These are phyloP conservation scores for Acer negundo DNA, from an alignment of 345 rosid genomes.

Conservation along the genomic window DNA sequence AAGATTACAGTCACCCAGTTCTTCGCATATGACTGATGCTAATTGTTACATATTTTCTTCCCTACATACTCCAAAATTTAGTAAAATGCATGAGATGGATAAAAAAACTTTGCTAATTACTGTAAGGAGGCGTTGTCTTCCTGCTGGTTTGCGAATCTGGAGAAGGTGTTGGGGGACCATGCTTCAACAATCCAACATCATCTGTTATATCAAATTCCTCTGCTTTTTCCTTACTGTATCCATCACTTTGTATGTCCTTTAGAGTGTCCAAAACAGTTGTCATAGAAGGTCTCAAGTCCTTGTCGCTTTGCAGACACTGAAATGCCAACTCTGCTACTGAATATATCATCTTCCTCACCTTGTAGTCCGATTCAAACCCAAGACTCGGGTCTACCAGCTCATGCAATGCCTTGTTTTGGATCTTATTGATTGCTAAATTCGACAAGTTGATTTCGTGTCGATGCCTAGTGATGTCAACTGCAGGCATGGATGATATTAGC, in stretches of 20 bases:
- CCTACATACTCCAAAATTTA: slow-evolving; percentile 2
- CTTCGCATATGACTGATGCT: neutral
- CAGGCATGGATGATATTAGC: slow-evolving; percentile 80
- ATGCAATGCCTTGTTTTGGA: slow-evolving; percentile 53
- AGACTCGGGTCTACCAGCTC: slow-evolving; percentile 74
- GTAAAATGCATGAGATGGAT: neutral
- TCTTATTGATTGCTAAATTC: slow-evolving; percentile 72
- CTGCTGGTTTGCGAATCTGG: slow-evolving; percentile 63
- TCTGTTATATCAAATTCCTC: slow-evolving; percentile 36
- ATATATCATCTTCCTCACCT: slow-evolving; percentile 45
- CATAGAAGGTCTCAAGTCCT: slow-evolving; percentile 80
- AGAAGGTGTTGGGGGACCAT: slow-evolving; percentile 31
- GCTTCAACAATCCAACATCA: slow-evolving; percentile 48
- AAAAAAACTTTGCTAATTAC: slow-evolving; percentile 13
- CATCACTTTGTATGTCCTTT: slow-evolving; percentile 38
- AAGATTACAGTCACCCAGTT: slow-evolving; percentile 6
- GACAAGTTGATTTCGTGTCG: slow-evolving; percentile 82
- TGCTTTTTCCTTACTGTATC: slow-evolving; percentile 20
- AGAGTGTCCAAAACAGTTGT: slow-evolving; percentile 49
- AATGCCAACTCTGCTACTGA: slow-evolving; percentile 86
- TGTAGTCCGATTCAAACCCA: slow-evolving; percentile 63
- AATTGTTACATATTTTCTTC: neutral
- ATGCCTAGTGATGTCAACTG: slow-evolving; percentile 83
- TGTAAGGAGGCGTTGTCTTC: slow-evolving; percentile 31
- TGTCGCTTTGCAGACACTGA: slow-evolving; percentile 68